phyloP scores from a whole-genome alignment of 148 eudicot genomes.

The Arctostaphylos glauca region DNA sequence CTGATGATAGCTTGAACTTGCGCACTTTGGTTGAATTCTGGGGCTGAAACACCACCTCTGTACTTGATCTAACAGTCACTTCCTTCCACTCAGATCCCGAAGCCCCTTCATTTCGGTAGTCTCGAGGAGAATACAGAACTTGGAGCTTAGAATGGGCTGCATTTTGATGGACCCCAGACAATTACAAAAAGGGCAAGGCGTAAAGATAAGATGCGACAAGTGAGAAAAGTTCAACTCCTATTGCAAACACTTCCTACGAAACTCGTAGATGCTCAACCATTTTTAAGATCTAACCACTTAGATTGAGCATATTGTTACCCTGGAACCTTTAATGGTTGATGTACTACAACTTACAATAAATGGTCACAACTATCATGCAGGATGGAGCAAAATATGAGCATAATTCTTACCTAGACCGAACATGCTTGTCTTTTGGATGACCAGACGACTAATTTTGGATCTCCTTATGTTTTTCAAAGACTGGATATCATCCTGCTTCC shows the following conservation, averaged over 20 bases:
- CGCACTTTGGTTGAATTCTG: constrained; percentile 52
- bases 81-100: constrained; percentile 76
- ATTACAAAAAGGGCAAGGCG: neutral
- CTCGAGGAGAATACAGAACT: constrained; percentile 74
- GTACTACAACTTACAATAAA: neutral
- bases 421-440: constrained; percentile 77
- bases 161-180: neutral
- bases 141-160: constrained; percentile 83
- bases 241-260: neutral
- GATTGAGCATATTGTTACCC: neutral
- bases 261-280: neutral
- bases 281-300: neutral
- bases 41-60: constrained; percentile 72
- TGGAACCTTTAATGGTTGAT: neutral
- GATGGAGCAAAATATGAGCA: neutral
- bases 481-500: constrained; percentile 74
- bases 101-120: constrained; percentile 71
- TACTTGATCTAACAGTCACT: constrained; percentile 73
- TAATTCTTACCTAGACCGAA: constrained; percentile 72
- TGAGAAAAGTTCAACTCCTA: neutral
- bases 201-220: neutral
- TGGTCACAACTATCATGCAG: neutral
- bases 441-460: constrained; percentile 73
- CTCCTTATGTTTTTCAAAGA: constrained; percentile 63
- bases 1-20: constrained; percentile 75